These are phyloP conservation scores for Colletotrichum lentis DNA, from an alignment of 2,329 filamentous ascomycete genomes.

Conservation along the genomic window DNA sequence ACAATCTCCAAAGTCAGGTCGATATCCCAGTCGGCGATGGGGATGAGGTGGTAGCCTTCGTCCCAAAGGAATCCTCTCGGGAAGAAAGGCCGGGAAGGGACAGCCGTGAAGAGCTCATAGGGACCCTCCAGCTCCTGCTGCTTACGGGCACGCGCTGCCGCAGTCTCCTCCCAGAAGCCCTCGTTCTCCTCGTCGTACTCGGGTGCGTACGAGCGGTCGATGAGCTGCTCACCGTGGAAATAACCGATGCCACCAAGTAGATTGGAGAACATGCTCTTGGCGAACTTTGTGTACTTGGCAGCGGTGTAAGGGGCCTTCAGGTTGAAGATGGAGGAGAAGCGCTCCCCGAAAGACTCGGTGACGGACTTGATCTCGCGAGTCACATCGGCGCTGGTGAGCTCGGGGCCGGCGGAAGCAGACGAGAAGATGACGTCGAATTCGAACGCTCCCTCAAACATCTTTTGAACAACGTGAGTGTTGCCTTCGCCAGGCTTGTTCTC, in stretches of 20 bases:
- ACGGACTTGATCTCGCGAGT: slow-evolving; percentile 73
- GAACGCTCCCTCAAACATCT: slow-evolving; percentile 88
- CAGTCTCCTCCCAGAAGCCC: slow-evolving; percentile 93
- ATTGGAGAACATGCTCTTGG: slow-evolving; percentile 92
- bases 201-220: slow-evolving; percentile 88
- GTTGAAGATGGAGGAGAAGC: slow-evolving; percentile 76
- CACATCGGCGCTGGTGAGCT: slow-evolving; percentile 68
- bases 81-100: slow-evolving; percentile 95
- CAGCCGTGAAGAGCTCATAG: slow-evolving; percentile 86
- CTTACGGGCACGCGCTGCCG: slow-evolving; percentile 75
- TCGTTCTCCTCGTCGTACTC: slow-evolving; percentile 97
- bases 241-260: slow-evolving; percentile 93
- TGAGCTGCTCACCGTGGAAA: slow-evolving; percentile 87
- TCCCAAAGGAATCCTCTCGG: slow-evolving; percentile 97
- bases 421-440: slow-evolving; percentile 89
- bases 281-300: slow-evolving; percentile 79
- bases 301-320: slow-evolving; percentile 79
- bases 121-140: slow-evolving; percentile 79
- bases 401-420: slow-evolving; percentile 64
- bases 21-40: slow-evolving; percentile 92
- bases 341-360: slow-evolving; percentile 74
- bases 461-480: slow-evolving; percentile 89
- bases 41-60: slow-evolving; percentile 93
- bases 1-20: slow-evolving; percentile 88
- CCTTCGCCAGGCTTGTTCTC: slow-evolving; percentile 72